Evolutionary conservation across 2,329 filamentous ascomycete species (phyloP).

Genomic region (Sclerotinia borealis): DNA sequence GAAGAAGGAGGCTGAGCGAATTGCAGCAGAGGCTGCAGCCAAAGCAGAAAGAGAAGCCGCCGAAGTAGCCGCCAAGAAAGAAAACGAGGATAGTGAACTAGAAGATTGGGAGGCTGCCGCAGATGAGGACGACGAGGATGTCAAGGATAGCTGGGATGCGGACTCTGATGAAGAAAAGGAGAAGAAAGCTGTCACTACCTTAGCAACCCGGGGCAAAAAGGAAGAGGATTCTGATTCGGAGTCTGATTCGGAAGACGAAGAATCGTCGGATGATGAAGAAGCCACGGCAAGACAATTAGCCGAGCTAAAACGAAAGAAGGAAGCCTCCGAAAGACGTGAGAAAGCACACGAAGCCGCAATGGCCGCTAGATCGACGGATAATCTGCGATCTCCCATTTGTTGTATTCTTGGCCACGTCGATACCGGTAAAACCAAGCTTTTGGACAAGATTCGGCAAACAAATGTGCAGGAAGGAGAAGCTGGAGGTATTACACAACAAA

Average conservation of each 20-base stretch:
- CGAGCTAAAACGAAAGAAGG: conserved; percentile 73
- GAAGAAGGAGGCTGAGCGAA: conserved; percentile 59
- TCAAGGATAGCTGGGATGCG: conserved; percentile 95
- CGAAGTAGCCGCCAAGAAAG: conserved; percentile 48
- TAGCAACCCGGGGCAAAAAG: conserved; percentile 23
- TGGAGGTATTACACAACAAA: conserved; percentile 98
- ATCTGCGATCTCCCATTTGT: conserved; percentile 95
- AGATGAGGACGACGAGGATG: conserved; percentile 65
- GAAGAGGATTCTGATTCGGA: conserved; percentile 58
- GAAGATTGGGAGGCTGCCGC: conserved; percentile 87
- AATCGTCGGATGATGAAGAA: conserved; percentile 57
- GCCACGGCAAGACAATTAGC: conserved; percentile 66
- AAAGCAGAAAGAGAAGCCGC: conserved; percentile 54
- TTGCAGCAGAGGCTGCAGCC: conserved; percentile 54
- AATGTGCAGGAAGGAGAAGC: conserved; percentile 99
- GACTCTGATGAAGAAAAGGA: conserved; percentile 63
- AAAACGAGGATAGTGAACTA: conserved; percentile 53
- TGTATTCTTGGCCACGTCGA: conserved; percentile 99
- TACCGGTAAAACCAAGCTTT: conserved; percentile 98
- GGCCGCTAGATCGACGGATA: conserved; percentile 84
- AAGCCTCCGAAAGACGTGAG: conserved; percentile 81
- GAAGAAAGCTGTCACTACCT: conserved; percentile 32
- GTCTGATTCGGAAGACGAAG: conserved; percentile 48
- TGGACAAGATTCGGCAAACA: conserved; percentile 97
- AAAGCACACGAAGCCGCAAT: conserved; percentile 87